A percentile compares a stretch with the other conserved stretches of the same genome.
phyloP scores from a whole-genome alignment of 164 flowering plant genomes.

The Kalanchoe fedtschenkoi region DNA sequence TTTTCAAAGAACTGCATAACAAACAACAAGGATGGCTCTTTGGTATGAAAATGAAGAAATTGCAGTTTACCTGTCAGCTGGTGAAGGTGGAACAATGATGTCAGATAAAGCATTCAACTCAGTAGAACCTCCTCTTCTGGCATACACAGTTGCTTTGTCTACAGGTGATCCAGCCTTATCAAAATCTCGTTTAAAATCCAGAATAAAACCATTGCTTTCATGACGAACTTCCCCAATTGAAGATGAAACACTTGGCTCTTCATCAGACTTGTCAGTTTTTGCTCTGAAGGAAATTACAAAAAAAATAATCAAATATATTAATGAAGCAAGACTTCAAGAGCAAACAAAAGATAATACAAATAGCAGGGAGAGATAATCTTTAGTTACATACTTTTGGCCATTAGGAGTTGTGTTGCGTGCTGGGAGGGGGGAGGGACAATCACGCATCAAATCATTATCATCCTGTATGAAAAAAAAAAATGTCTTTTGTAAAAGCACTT shows the following conservation, averaged over 20 bases:
- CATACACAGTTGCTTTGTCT: neutral
- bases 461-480: constrained; percentile 33
- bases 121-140: constrained; percentile 1
- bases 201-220: neutral
- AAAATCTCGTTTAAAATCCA: neutral
- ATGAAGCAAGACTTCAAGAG: neutral
- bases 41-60: neutral
- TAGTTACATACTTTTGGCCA: constrained; percentile 24
- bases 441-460: constrained; percentile 21
- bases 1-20: neutral
- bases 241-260: constrained; percentile 3
- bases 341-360: neutral
- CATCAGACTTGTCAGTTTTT: neutral
- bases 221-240: neutral
- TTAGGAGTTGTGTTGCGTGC: constrained; percentile 19
- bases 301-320: neutral
- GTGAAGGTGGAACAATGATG: neutral
- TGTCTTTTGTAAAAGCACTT: constrained; percentile 6
- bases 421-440: constrained; percentile 18
- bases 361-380: neutral
- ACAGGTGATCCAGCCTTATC: neutral
- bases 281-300: neutral
- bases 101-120: neutral
- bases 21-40: neutral
- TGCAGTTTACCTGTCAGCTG: neutral